phyloP scores from a whole-genome alignment of 495 filamentous ascomycete genomes.

The Pyrenopolyporus hunteri region DNA sequence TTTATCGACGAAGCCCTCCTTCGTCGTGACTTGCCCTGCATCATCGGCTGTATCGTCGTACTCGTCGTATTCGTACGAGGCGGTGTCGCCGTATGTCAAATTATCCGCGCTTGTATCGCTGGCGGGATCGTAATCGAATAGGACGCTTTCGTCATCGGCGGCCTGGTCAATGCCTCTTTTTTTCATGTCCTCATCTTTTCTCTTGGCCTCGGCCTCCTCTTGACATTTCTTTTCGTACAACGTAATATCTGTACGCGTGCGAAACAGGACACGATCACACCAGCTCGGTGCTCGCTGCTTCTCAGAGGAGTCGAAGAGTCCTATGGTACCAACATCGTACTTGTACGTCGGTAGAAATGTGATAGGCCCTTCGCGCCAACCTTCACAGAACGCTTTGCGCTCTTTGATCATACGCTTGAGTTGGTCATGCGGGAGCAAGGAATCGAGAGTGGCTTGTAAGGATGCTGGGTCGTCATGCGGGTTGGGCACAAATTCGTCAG shows the following conservation, averaged over 20 bases:
- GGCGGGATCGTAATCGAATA: conserved; percentile 91
- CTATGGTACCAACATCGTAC: conserved; percentile 94
- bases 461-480: conserved; percentile 60
- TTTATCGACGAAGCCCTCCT: conserved; percentile 64
- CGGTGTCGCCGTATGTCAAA: conserved; percentile 43
- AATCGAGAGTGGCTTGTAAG: conserved; percentile 83
- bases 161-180: conserved; percentile 75
- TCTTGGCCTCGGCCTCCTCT: conserved; percentile 69
- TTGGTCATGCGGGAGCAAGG: conserved; percentile 89
- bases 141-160: conserved; percentile 77
- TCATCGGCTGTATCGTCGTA: conserved; percentile 59
- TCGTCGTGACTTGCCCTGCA: conserved; percentile 53
- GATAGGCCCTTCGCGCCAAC: conserved; percentile 90
- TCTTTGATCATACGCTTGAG: conserved; percentile 73
- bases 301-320: conserved; percentile 91
- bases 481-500: conserved; percentile 60
- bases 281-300: conserved; percentile 92
- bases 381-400: conserved; percentile 82
- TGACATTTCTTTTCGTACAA: conserved; percentile 70
- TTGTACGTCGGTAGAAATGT: conserved; percentile 92
- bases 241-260: conserved; percentile 72
- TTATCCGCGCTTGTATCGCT: conserved; percentile 61
- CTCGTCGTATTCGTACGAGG: conserved; percentile 63
- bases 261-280: conserved; percentile 96
- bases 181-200: conserved; percentile 84